Conservation (phyloP, 2,329 filamentous ascomycete species). For the Karstenula rhodostoma region DNA sequence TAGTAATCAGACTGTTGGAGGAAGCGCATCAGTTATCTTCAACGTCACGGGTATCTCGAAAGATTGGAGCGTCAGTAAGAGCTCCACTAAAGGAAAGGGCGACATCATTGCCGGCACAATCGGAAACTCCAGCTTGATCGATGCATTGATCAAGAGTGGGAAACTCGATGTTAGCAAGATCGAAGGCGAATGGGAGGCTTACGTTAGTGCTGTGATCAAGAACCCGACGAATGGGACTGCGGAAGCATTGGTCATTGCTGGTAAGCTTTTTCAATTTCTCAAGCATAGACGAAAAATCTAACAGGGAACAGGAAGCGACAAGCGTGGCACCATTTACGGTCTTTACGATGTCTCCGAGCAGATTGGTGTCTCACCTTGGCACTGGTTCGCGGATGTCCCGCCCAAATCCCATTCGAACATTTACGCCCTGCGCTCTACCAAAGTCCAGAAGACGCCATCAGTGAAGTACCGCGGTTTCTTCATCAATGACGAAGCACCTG, state of each 20-base stretch:
- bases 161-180: slow-evolving; percentile 67
- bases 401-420: slow-evolving; percentile 61
- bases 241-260: slow-evolving; percentile 71
- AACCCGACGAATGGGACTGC: slow-evolving; percentile 65
- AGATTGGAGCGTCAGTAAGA: slow-evolving; percentile 43
- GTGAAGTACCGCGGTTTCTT: slow-evolving; percentile 76
- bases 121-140: slow-evolving; percentile 69
- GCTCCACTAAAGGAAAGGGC: slow-evolving; percentile 28
- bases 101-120: slow-evolving; percentile 75
- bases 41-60: slow-evolving; percentile 51
- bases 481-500: slow-evolving; percentile 75
- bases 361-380: slow-evolving; percentile 76
- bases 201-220: slow-evolving; percentile 66
- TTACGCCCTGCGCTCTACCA: slow-evolving; percentile 63
- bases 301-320: slow-evolving; percentile 60
- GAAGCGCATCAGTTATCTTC: slow-evolving; percentile 51
- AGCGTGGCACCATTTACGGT: slow-evolving; percentile 73
- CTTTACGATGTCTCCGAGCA: slow-evolving; percentile 76
- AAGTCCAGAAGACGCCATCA: slow-evolving; percentile 66
- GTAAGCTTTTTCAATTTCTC: slow-evolving; percentile 28
- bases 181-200: slow-evolving; percentile 74
- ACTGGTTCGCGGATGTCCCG: slow-evolving; percentile 72
- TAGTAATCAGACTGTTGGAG: slow-evolving; percentile 58
- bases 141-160: slow-evolving; percentile 62
- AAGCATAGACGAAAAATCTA: slow-evolving; percentile 12